Evolutionary conservation across 177 flowering plant genomes (phyloP), one percentile per base, ranked within the genome.

Genomic region (Vitis hybrid): DNA sequence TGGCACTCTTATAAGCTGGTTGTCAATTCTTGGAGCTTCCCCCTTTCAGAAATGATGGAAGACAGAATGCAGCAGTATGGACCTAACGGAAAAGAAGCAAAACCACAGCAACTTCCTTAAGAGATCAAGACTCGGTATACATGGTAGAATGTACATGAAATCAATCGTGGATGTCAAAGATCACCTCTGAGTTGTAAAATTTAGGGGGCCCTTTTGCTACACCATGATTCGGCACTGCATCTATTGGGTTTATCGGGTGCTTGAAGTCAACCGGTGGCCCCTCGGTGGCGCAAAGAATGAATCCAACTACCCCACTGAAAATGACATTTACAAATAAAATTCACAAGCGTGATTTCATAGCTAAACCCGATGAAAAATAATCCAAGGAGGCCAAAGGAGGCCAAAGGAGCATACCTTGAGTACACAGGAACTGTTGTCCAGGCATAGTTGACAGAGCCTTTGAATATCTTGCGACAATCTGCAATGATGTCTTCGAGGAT

Each of bases 111-210:
- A 1, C 46, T 4, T 1, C 46, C 6, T 40, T 40, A 40, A 40
- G 46, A 40, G 0, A 4, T 40, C 46, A 5, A 40, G 46, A 4
- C 46, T 40, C 46, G 46, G 8, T 40, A 40, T 40, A 1, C 46
- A 40, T 40, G 40, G 6, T 2, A 15, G 6, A n/a, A 50, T 3
- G 11, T 61, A 35, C 13, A 7, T n/a, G 55, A 56, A 3, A 32
- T 9, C 11, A 4, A 16, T 9, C 6, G 16, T 13, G 24, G 30
- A 58, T 4, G 9, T 40, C 46, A 51, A 19, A 65, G 21, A 21
- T 10, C 72, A 78, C 84, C 76, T 78, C 75, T 11, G 84, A 67
- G 75, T 81, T 81, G 70, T 81, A 81, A 58, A 78, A 81, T 57
- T 74, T 73, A 50, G 66, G 40, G 62, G 84, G 81, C 9, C 11